Percentiles rank a stretch among this genome's conserved stretches.
Conservation (phyloP, 164 flowering plant genomes). For the Magnolia changhungtana region DNA sequence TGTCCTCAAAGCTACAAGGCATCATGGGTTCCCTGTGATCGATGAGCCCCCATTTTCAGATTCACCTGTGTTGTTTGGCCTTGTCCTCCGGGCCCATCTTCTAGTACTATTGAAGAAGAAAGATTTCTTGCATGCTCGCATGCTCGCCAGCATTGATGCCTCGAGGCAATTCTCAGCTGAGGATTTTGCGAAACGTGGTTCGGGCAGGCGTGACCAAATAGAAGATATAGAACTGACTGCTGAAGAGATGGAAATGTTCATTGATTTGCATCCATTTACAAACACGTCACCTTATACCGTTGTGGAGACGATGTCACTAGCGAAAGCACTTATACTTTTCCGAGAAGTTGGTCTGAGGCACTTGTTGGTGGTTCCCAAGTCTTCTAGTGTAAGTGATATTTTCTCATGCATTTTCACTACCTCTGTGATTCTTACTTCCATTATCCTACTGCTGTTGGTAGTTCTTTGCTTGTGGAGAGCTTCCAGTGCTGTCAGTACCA, state of each 20-base stretch:
- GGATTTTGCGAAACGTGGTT: constrained; percentile 83
- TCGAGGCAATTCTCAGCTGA: constrained; percentile 38
- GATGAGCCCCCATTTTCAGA: constrained; percentile 62
- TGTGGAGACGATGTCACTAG: constrained; percentile 89
- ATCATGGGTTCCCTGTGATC: constrained; percentile 87
- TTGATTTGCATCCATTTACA: constrained; percentile 83
- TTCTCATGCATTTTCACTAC: background rate
- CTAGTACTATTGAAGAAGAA: constrained; percentile 62
- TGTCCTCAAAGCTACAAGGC: constrained; percentile 58
- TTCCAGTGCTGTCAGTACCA: too few relatives aligned
- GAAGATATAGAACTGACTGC: constrained; percentile 60
- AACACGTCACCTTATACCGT: constrained; percentile 90
- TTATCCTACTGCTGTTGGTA: background rate
- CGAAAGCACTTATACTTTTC: constrained; percentile 79
- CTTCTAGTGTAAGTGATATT: constrained; percentile 51
- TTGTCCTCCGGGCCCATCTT: constrained; percentile 73
- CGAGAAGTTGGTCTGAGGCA: constrained; percentile 88
- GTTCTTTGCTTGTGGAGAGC: too few relatives aligned
- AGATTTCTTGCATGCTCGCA: constrained; percentile 40
- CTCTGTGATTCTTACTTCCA: too few relatives aligned
- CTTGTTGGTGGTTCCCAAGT: constrained; percentile 75
- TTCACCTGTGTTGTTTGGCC: constrained; percentile 57
- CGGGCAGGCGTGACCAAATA: constrained; percentile 44
- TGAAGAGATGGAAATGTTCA: constrained; percentile 88
- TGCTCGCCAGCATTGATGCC: constrained; percentile 26